Evolutionary conservation across 1,139 yeast genomes (phyloP).

Genomic region (Cylindricascospora bacillispora): DNA sequence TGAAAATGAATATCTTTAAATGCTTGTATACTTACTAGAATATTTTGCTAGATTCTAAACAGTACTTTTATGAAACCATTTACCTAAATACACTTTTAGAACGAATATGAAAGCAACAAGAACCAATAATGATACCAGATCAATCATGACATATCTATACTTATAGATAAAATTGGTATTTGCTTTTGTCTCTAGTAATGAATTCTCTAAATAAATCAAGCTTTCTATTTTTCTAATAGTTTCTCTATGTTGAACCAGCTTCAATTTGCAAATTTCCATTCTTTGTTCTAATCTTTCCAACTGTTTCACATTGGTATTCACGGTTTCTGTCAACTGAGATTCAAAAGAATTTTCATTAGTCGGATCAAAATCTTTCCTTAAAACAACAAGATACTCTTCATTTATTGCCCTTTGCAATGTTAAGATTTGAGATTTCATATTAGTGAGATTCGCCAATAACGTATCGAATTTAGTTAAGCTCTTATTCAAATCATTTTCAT

Average conservation of each 20-base stretch:
- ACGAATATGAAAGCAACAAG: too few species aligned
- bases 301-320: constrained; percentile 7
- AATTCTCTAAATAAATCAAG: constrained; percentile 12
- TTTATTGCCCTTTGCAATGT: constrained; percentile 6
- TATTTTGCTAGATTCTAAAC: too few species aligned
- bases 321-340: constrained; percentile 5
- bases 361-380: constrained; percentile 10
- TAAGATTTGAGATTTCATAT: constrained; percentile 6
- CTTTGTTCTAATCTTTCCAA: constrained; percentile 12
- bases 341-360: constrained; percentile 10
- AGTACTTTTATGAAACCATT: too few species aligned
- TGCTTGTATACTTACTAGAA: too few species aligned
- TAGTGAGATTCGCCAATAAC: constrained; percentile 6
- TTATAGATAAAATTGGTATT: constrained; percentile 12
- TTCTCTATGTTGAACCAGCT: constrained; percentile 58
- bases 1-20: too few species aligned
- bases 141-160: constrained; percentile 14
- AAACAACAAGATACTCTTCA: constrained; percentile 7
- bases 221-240: constrained; percentile 41
- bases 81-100: too few species aligned
- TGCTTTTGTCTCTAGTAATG: constrained; percentile 13
- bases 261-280: constrained; percentile 9
- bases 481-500: constrained; percentile 10
- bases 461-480: constrained; percentile 9
- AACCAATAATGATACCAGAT: constrained; percentile 10